Conservation (phyloP, 73 alveolate genomes). For the Effrenium voratum region DNA sequence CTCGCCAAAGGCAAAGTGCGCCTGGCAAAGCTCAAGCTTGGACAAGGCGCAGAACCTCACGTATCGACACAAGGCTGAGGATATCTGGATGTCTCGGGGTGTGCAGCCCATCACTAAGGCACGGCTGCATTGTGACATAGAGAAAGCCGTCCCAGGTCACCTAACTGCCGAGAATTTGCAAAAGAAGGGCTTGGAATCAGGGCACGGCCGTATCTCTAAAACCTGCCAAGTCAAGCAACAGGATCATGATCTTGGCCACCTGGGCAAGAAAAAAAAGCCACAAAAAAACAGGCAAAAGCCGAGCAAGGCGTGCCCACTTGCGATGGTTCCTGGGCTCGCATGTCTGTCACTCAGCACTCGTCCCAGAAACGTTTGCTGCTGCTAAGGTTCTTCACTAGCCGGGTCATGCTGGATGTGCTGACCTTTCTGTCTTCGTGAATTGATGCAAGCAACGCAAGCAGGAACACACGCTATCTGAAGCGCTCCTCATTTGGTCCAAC, state of each 20-base stretch:
- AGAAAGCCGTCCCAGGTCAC: slow-evolving; percentile 93
- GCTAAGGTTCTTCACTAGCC: slow-evolving; percentile 52
- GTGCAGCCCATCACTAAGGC: no score
- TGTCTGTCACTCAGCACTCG: neutral
- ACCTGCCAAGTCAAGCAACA: slow-evolving; percentile 49
- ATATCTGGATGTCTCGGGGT: no score
- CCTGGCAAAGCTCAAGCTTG: slow-evolving; percentile 83
- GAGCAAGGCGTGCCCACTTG: slow-evolving; percentile 7
- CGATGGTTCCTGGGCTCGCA: slow-evolving; percentile 24
- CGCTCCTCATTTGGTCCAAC: slow-evolving; percentile 64
- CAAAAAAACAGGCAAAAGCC: neutral
- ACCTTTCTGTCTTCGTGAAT: neutral
- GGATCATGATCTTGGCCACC: slow-evolving; percentile 89
- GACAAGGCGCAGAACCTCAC: slow-evolving; percentile 82
- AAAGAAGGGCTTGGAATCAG: neutral
- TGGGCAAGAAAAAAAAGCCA: neutral
- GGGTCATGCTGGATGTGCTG: slow-evolving; percentile 74
- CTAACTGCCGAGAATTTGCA: neutral
- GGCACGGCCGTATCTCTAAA: neutral
- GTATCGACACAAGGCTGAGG: no score
- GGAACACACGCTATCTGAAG: neutral
- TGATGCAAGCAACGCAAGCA: neutral
- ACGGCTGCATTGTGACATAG: slow-evolving; percentile 52
- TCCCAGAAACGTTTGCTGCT: neutral
- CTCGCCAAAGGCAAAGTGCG: neutral